phyloP scores from a whole-genome alignment of 176 grass and related monocot species.

The Alopecurus myosuroides region DNA sequence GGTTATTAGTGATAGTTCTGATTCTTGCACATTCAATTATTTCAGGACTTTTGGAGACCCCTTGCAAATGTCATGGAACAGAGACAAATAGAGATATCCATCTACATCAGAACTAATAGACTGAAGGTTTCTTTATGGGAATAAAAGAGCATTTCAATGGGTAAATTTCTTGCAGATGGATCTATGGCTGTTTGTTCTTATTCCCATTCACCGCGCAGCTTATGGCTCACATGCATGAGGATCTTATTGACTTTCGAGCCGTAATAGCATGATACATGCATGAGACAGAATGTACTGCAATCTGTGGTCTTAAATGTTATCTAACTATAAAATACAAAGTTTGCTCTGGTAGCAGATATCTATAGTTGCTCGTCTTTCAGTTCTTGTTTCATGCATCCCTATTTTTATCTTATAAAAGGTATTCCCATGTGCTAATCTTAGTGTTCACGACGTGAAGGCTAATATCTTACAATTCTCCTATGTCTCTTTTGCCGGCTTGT shows the following conservation, averaged over 20 bases:
- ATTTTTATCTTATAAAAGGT: background rate
- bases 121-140: background rate
- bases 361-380: background rate
- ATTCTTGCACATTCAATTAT: constrained; percentile 12
- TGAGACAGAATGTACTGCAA: background rate
- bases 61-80: constrained; percentile 86
- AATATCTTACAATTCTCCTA: background rate
- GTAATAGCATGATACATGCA: background rate
- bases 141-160: constrained; percentile 13
- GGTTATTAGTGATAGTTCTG: background rate
- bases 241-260: background rate
- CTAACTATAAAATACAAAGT: background rate
- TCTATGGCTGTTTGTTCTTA: constrained; percentile 7
- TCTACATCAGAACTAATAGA: constrained; percentile 27
- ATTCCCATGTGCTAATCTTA: background rate
- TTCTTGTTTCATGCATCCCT: background rate
- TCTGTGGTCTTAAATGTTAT: background rate
- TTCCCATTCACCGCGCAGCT: background rate
- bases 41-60: constrained; percentile 89
- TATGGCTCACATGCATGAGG: background rate
- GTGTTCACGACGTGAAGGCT: background rate
- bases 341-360: background rate
- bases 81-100: constrained; percentile 45
- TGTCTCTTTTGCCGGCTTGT: background rate
- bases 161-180: constrained; percentile 18